A percentile compares a stretch with the other conserved stretches of the same genome.
Evolutionary conservation across 352 stramenopile species (phyloP).

Genomic region (Pythium rhizo-oryzae): DNA sequence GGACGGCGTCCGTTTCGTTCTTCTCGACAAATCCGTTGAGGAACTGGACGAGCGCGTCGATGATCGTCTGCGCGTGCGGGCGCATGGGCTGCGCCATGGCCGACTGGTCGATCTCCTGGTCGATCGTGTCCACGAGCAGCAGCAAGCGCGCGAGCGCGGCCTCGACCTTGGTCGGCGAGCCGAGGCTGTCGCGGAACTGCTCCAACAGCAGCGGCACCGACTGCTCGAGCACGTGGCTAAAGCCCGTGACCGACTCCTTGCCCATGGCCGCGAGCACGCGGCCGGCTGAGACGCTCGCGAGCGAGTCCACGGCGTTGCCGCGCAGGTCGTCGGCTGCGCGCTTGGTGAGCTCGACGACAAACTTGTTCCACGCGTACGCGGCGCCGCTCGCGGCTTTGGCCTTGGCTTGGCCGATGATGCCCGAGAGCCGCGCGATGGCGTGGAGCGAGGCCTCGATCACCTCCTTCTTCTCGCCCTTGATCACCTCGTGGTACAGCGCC

Average conservation of each 20-base stretch:
- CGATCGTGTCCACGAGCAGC: conserved; percentile 80
- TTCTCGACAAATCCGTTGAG: conserved; percentile 33
- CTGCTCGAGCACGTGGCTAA: conserved; percentile 72
- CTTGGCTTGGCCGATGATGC: conserved; percentile 65
- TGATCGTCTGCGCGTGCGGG: conserved; percentile 57
- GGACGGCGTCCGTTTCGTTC: conserved; percentile 31
- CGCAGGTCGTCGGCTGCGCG: conserved; percentile 65
- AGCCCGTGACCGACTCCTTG: conserved; percentile 64
- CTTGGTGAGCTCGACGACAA: conserved; percentile 78
- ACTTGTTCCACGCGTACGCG: conserved; percentile 83
- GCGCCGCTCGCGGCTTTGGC: conserved; percentile 54
- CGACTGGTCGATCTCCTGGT: conserved; percentile 83
- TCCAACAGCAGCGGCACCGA: conserved; percentile 63
- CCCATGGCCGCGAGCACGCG: conserved; percentile 69
- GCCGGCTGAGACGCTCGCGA: conserved; percentile 77
- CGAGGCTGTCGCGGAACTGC: conserved; percentile 54
- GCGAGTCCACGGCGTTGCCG: conserved; percentile 76
- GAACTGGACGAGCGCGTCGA: conserved; percentile 62
- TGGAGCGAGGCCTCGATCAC: conserved; percentile 65
- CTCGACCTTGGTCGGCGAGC: conserved; percentile 67
- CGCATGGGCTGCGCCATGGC: conserved; percentile 72
- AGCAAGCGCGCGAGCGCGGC: conserved; percentile 65
- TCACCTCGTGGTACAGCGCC: conserved; percentile 80
- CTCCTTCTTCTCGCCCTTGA: conserved; percentile 85
- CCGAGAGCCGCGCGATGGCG: conserved; percentile 68